Conservation (phyloP, 2,329 filamentous ascomycete species). For the Neophaeococcomyces aloes region DNA sequence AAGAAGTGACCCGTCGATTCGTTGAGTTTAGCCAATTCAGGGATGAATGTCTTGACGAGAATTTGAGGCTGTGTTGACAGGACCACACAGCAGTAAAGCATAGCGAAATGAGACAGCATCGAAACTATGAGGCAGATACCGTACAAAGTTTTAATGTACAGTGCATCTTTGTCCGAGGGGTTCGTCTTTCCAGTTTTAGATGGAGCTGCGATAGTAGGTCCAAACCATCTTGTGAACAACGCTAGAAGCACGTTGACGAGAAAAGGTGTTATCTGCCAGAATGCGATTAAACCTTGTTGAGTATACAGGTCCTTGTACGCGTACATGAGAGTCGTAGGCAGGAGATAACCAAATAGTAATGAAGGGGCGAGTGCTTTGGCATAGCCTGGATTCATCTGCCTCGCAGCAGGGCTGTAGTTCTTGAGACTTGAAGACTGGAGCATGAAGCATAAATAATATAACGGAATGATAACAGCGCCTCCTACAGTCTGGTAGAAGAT, state of each 20-base stretch:
- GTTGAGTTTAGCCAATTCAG: slow-evolving; percentile 8
- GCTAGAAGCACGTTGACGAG: slow-evolving; percentile 17
- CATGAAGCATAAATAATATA: slow-evolving; percentile 21
- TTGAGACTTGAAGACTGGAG: slow-evolving; percentile 10
- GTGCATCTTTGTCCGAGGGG: slow-evolving; percentile 2
- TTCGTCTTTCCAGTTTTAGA: neutral
- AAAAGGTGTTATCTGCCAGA: slow-evolving; percentile 22
- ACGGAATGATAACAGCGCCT: slow-evolving; percentile 19
- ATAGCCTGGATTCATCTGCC: slow-evolving; percentile 14
- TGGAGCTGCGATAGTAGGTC: neutral
- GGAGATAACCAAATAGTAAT: slow-evolving; percentile 20
- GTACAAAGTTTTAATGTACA: slow-evolving; percentile 10
- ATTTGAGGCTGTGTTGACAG: slow-evolving; percentile 11
- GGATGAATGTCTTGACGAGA: slow-evolving; percentile 16
- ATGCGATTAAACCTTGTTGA: slow-evolving; percentile 17
- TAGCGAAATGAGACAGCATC: slow-evolving; percentile 7
- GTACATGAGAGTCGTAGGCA: slow-evolving; percentile 23
- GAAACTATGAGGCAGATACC: slow-evolving; percentile 8
- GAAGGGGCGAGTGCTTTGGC: slow-evolving; percentile 21
- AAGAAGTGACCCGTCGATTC: slow-evolving; percentile 16
- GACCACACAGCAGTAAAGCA: slow-evolving; percentile 6
- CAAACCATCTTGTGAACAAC: slow-evolving; percentile 10
- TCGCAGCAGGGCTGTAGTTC: slow-evolving; percentile 14
- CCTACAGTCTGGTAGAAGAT: slow-evolving; percentile 16
- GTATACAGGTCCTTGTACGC: slow-evolving; percentile 8